Base-by-base conservation (phyloP, 805 yeast genomes). In the Saccharomycopsis malanga region DNA sequence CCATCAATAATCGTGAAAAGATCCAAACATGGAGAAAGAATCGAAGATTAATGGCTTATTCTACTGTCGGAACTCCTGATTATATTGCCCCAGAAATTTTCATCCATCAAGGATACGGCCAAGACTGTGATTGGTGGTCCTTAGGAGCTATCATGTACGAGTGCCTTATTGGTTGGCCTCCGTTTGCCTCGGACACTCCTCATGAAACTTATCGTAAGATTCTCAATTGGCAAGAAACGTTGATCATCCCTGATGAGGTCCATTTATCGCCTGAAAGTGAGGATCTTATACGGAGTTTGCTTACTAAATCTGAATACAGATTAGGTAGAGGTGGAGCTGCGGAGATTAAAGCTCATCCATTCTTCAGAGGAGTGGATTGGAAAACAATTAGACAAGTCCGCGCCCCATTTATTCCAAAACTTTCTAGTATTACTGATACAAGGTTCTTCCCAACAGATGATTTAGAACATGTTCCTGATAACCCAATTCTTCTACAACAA, bases 111-210 rank as follows among this genome's bases (percentile, higher is more conserved):
- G 97, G 97, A 4, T 88, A 88, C 64, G 95, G 96, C 10, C 95
- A 87, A 66, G 96, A 88, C 61, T 88, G 97, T 67, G 97, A 88
- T 64, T 88, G 97, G 97, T 88, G 97, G 97, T 84, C 95, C 6
- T 67, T 88, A 39, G 97, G 97, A 25, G 95, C 96, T 1, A 88
- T 88, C 60, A 89, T 88, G 97, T 88, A 83, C 65, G 97, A 88
- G 71, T 88, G 97, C 68, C 69, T 88, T 53, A 85, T 88, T 51
- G 97, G 97, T 27, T 88, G 96, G 95, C 96, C 97, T 22, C 97
- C 97, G 40, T 88, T 88, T 64, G 88, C 96, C 67, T 81, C 93
- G 0, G 96, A 88, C 59, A 85, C 95, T 9, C 95, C 96, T 9
- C 95, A 87, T 52, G 97, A 88, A 56, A 88, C 97, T 0, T 88